These are phyloP conservation scores for Phytophthora hybrid DNA, from an alignment of 352 stramenopile genomes.

Conservation along the genomic window DNA sequence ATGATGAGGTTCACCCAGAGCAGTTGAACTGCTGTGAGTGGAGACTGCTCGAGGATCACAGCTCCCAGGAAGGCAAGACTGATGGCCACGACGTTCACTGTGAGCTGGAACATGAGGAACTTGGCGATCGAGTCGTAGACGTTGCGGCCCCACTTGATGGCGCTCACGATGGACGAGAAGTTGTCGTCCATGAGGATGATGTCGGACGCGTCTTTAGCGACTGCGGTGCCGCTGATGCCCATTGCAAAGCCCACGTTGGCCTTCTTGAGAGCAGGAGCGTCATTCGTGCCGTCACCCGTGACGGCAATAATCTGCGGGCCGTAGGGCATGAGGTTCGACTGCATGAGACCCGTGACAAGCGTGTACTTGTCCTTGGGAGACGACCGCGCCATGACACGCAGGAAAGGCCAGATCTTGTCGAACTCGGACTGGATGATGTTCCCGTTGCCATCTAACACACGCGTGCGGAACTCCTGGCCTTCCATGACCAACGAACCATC, in stretches of 20 bases:
- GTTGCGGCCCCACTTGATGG: conserved; percentile 96
- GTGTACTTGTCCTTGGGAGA: conserved; percentile 98
- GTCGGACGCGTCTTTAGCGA: conserved; percentile 96
- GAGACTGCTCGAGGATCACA: conserved; percentile 79
- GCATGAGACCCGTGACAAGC: conserved; percentile 94
- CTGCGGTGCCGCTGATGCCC: conserved; percentile 96
- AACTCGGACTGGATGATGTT: conserved; percentile 90
- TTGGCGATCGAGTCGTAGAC: conserved; percentile 98
- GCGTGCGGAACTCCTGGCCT: conserved; percentile 69
- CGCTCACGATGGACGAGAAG: conserved; percentile 96
- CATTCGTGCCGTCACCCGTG: conserved; percentile 97
- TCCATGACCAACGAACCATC: conserved; percentile 76
- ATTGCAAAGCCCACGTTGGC: conserved; percentile 98
- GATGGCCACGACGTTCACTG: conserved; percentile 97
- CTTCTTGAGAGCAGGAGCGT: conserved; percentile 96
- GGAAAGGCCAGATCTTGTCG: conserved; percentile 92
- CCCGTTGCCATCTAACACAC: conserved; percentile 69
- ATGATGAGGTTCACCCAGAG: conserved; percentile 99
- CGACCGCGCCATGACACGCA: conserved; percentile 93
- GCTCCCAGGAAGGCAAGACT: conserved; percentile 93
- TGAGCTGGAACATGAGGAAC: conserved; percentile 99
- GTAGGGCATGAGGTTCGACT: conserved; percentile 79
- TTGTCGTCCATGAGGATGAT: conserved; percentile 98
- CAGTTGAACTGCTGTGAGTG: conserved; percentile 96
- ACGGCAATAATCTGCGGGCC: conserved; percentile 94